Conservation (phyloP, 2,329 filamentous ascomycete species). For the Colletotrichum liaoningense region DNA sequence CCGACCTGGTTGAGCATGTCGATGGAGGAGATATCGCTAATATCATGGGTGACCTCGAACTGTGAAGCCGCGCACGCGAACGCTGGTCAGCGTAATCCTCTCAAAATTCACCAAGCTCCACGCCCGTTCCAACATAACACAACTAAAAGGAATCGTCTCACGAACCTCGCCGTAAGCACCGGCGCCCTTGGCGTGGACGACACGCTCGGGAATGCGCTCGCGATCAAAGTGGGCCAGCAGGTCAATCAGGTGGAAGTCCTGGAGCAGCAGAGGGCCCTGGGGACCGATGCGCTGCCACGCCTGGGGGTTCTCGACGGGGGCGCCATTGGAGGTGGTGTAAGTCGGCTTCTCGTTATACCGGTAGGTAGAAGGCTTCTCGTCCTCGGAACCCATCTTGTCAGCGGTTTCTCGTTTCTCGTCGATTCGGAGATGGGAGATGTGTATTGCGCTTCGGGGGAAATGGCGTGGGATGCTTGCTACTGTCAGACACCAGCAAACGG, state of each 20-base stretch:
- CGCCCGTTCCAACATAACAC: not conserved
- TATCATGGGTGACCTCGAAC: slow-evolving; percentile 58
- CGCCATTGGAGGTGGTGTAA: slow-evolving; percentile 71
- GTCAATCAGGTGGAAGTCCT: slow-evolving; percentile 75
- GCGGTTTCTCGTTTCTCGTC: slow-evolving; percentile 17
- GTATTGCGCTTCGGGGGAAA: not conserved
- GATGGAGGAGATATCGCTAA: slow-evolving; percentile 66
- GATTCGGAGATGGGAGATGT: not conserved
- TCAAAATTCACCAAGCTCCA: not conserved
- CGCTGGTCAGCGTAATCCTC: not conserved
- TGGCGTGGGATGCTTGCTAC: not conserved
- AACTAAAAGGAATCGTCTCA: not conserved
- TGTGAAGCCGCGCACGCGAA: not conserved
- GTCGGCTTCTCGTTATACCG: slow-evolving; percentile 68
- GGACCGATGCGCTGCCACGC: slow-evolving; percentile 62
- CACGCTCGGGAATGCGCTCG: slow-evolving; percentile 62
- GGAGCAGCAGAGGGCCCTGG: slow-evolving; percentile 70
- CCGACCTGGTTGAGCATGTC: slow-evolving; percentile 69
- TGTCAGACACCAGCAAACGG: slow-evolving; percentile 2
- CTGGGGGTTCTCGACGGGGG: slow-evolving; percentile 63
- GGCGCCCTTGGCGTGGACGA: slow-evolving; percentile 69
- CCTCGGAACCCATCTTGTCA: slow-evolving; percentile 51
- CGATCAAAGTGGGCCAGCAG: slow-evolving; percentile 66
- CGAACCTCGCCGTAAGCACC: slow-evolving; percentile 62
- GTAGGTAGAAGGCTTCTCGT: slow-evolving; percentile 57